A percentile compares a stretch with the other conserved stretches of the same genome.
Conservation (phyloP, 176 grass and related monocot species). For the Thalia dealbata region DNA sequence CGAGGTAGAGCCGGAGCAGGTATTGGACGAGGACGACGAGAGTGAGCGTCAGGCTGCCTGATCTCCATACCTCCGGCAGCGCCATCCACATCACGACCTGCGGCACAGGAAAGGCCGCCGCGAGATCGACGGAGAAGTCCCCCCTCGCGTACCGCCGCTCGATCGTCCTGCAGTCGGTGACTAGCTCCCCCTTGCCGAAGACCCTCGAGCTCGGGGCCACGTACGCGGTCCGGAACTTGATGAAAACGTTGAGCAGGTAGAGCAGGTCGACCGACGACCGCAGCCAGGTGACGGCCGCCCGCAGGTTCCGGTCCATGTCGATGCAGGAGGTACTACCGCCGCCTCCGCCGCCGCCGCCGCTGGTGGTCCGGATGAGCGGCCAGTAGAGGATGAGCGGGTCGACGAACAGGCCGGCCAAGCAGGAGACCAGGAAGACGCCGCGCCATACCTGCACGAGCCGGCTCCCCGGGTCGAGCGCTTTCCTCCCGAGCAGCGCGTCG, state of each 20-base stretch:
- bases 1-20: constrained; percentile 20
- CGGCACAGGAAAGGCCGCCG: not conserved
- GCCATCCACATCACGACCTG: constrained; percentile 24
- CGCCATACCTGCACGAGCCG: constrained; percentile 30
- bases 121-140: not conserved
- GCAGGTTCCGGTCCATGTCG: constrained; percentile 15
- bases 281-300: constrained; percentile 36
- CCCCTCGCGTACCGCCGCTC: not conserved
- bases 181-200: constrained; percentile 75
- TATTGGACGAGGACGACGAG: constrained; percentile 32
- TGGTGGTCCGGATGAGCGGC: not conserved
- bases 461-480: not conserved
- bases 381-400: constrained; percentile 86
- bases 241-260: constrained; percentile 63
- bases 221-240: constrained; percentile 83
- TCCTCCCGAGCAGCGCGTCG: not conserved
- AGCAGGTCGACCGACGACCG: constrained; percentile 69
- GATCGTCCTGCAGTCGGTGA: constrained; percentile 26
- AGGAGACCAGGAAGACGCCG: constrained; percentile 70
- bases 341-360: no score
- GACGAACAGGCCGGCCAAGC: constrained; percentile 67
- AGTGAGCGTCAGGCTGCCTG: constrained; percentile 8
- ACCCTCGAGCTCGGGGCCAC: constrained; percentile 71
- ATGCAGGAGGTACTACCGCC: not conserved
- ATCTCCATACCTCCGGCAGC: constrained; percentile 13